Conservation (phyloP, 2,329 filamentous ascomycete genomes). For the Aspergillus ustus region DNA sequence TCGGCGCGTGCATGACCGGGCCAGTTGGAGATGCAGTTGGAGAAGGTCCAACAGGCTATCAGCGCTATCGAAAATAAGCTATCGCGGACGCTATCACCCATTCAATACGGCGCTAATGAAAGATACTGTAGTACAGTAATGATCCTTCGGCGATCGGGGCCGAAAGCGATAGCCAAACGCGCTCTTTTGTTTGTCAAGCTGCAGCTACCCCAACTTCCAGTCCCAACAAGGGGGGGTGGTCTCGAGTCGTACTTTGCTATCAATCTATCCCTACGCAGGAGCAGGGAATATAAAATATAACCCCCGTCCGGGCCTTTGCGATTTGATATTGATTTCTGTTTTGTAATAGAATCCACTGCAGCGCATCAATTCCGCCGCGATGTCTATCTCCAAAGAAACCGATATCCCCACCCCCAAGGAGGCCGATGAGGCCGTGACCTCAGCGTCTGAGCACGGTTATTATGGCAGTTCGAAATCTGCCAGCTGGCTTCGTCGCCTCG, state of each 20-base stretch:
- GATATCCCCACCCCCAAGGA: neutral
- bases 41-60: neutral
- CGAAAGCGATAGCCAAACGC: neutral
- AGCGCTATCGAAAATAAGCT: neutral
- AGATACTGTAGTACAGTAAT: neutral
- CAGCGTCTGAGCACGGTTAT: constrained; percentile 1
- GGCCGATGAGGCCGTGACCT: neutral
- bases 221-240: neutral
- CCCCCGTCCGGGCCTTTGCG: no score
- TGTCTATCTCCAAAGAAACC: neutral
- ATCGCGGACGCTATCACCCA: neutral
- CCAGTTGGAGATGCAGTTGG: neutral
- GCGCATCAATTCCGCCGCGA: neutral
- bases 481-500: neutral
- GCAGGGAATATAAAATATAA: neutral
- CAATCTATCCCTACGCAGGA: neutral
- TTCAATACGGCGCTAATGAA: neutral
- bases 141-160: neutral
- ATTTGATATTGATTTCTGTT: neutral
- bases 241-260: no score
- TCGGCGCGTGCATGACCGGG: no score
- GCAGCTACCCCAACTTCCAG: neutral
- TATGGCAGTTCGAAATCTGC: neutral
- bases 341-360: neutral
- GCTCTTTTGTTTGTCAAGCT: neutral